Conservation (phyloP, 345 rosid genomes). For the Moricandia moricandioides region DNA sequence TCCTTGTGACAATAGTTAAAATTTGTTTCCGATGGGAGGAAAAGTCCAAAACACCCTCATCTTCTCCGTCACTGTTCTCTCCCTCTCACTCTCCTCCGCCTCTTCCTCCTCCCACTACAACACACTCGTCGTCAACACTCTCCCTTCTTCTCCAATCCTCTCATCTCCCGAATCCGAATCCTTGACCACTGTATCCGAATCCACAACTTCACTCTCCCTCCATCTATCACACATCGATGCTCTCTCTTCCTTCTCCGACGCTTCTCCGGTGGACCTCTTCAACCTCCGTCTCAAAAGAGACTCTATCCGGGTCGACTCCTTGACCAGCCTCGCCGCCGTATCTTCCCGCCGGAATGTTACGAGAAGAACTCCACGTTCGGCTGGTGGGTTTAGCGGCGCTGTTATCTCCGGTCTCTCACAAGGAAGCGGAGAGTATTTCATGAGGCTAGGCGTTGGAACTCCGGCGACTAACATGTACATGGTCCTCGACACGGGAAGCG, state of each 20-base stretch:
- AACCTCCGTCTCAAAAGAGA: slow-evolving; percentile 66
- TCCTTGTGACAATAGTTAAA: background rate
- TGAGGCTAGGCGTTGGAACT: slow-evolving; percentile 84
- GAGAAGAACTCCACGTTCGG: slow-evolving; percentile 27
- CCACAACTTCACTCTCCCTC: slow-evolving; percentile 40
- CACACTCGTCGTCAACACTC: slow-evolving; percentile 45
- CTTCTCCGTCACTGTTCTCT: slow-evolving; percentile 37
- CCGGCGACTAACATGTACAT: slow-evolving; percentile 68
- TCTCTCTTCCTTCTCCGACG: slow-evolving; percentile 41
- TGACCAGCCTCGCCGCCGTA: slow-evolving; percentile 47
- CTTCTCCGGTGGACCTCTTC: slow-evolving; percentile 58
- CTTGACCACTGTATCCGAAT: slow-evolving; percentile 1
- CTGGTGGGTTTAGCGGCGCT: slow-evolving; percentile 60
- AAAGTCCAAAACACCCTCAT: slow-evolving; percentile 30
- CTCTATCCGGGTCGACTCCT: slow-evolving; percentile 48
- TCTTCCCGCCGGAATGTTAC: background rate
- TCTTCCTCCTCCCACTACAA: slow-evolving; percentile 40
- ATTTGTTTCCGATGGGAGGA: slow-evolving; percentile 40
- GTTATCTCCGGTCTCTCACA: slow-evolving; percentile 83
- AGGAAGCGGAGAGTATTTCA: slow-evolving; percentile 96
- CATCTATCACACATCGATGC: slow-evolving; percentile 73
- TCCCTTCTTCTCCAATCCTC: slow-evolving; percentile 45
- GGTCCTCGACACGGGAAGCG: slow-evolving; percentile 96
- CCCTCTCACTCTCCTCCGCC: slow-evolving; percentile 20
- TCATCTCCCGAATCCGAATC: slow-evolving; percentile 47